A percentile compares a stretch with the other conserved stretches of the same genome.
phyloP scores from a whole-genome alignment of 2,329 filamentous ascomycete species.

The Raffaelea deltoideospora region DNA sequence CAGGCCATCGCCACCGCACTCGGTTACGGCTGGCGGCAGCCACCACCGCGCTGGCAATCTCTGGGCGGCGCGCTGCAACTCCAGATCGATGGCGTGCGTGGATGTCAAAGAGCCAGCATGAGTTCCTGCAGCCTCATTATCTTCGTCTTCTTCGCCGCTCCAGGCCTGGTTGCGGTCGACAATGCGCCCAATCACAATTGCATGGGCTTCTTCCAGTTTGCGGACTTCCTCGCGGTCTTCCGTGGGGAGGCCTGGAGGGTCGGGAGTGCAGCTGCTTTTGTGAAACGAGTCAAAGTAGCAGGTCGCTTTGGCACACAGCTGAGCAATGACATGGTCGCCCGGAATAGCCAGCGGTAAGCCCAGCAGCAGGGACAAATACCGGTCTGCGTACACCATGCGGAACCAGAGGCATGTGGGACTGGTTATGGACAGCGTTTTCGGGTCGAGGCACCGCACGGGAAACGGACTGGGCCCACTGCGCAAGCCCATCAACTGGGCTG shows the following conservation, averaged over 20 bases:
- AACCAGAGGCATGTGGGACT: constrained; percentile 29
- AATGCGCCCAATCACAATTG: constrained; percentile 20
- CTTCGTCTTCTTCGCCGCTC: constrained; percentile 1
- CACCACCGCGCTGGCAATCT: constrained; percentile 28
- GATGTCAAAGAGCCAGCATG: constrained; percentile 10
- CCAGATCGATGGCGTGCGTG: constrained; percentile 20
- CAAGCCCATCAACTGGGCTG: constrained; percentile 7
- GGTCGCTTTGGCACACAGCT: background rate
- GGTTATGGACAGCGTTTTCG: constrained; percentile 30
- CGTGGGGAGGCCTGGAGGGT: background rate
- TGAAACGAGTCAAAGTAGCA: too few relatives aligned
- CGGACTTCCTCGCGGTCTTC: constrained; percentile 9
- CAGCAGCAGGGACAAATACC: constrained; percentile 32
- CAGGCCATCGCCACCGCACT: background rate
- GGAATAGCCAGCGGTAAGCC: constrained; percentile 25
- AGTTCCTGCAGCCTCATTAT: background rate
- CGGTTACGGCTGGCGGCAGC: constrained; percentile 13
- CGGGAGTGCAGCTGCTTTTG: background rate
- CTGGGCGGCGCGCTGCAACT: constrained; percentile 20
- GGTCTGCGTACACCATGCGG: constrained; percentile 27
- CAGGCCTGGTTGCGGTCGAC: constrained; percentile 19
- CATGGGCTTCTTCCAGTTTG: constrained; percentile 19
- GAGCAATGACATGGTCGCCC: background rate
- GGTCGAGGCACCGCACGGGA: constrained; percentile 2
- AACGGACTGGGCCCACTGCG: constrained; percentile 9